phyloP scores from a whole-genome alignment of 2,329 filamentous ascomycete genomes.

The Podosphaera leucotricha region DNA sequence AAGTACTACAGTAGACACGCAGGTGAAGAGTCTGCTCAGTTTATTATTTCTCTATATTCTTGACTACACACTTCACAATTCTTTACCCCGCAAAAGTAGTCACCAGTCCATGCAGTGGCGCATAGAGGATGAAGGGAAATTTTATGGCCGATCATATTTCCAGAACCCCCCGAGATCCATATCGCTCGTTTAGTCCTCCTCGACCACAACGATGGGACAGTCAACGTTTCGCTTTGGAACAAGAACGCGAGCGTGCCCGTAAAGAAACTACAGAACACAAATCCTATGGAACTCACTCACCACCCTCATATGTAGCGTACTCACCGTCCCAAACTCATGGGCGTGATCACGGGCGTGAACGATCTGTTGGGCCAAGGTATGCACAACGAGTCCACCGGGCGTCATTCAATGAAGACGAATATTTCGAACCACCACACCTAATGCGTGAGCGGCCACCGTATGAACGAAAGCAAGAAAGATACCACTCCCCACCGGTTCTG shows the following conservation, averaged over 20 bases:
- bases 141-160: neutral
- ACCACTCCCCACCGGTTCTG: constrained; percentile 9
- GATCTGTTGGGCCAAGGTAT: constrained; percentile 24
- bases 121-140: neutral
- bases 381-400: constrained; percentile 19
- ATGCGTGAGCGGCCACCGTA: constrained; percentile 25
- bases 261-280: constrained; percentile 27
- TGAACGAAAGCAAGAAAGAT: constrained; percentile 10
- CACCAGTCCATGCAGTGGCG: neutral
- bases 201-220: constrained; percentile 24
- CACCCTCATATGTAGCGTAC: constrained; percentile 1
- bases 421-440: constrained; percentile 21
- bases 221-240: constrained; percentile 25
- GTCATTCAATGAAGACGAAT: constrained; percentile 14
- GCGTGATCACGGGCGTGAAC: constrained; percentile 20
- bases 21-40: neutral
- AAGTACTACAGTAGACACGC: neutral
- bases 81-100: neutral
- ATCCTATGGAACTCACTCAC: constrained; percentile 16
- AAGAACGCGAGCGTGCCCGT: constrained; percentile 14
- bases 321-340: no score
- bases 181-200: constrained; percentile 14
- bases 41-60: neutral
- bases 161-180: constrained; percentile 14
- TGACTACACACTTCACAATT: neutral